These are phyloP conservation scores for Trichocladium antarcticum DNA, from an alignment of 495 filamentous ascomycete genomes.

Conservation along the genomic window DNA sequence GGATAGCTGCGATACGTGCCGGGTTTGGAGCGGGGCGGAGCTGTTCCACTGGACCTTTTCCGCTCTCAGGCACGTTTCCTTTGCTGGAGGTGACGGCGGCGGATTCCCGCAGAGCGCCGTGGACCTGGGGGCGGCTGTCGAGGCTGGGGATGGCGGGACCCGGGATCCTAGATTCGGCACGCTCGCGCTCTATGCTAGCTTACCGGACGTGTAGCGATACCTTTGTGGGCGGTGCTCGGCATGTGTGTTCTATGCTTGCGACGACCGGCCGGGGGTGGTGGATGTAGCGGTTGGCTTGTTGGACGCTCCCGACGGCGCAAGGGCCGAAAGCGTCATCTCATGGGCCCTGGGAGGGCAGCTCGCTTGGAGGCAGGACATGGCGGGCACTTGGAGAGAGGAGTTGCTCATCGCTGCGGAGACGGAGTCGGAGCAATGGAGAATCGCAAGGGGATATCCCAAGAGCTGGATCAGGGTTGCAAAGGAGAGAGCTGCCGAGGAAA, in stretches of 20 bases:
- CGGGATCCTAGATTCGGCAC: constrained; percentile 34
- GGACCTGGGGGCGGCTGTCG: constrained; percentile 17
- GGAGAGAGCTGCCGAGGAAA: constrained; percentile 7
- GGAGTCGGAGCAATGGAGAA: constrained; percentile 18
- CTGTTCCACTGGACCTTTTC: constrained; percentile 37
- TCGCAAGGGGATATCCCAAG: constrained; percentile 18
- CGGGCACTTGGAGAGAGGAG: constrained; percentile 19
- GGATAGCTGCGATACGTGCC: constrained; percentile 45
- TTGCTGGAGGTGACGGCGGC: constrained; percentile 7
- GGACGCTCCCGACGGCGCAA: constrained; percentile 36
- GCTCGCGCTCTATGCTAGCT: constrained; percentile 36
- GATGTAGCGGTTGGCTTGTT: constrained; percentile 44
- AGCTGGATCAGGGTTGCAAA: constrained; percentile 13
- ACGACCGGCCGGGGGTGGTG: constrained; percentile 34
- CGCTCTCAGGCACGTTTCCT: constrained; percentile 17
- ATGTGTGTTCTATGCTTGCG: constrained; percentile 37
- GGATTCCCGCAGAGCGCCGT: constrained; percentile 13
- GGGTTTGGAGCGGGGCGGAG: constrained; percentile 35
- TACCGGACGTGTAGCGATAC: constrained; percentile 36
- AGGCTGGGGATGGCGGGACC: constrained; percentile 4
- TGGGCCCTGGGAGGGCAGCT: constrained; percentile 17
- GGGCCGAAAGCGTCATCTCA: constrained; percentile 33
- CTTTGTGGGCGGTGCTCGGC: constrained; percentile 46
- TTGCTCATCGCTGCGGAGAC: constrained; percentile 8
- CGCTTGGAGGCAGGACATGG: constrained; percentile 15